Evolutionary conservation across 495 filamentous ascomycete genomes (phyloP), one percentile per base, ranked within the genome.

Genomic region (Platismatia glauca): DNA sequence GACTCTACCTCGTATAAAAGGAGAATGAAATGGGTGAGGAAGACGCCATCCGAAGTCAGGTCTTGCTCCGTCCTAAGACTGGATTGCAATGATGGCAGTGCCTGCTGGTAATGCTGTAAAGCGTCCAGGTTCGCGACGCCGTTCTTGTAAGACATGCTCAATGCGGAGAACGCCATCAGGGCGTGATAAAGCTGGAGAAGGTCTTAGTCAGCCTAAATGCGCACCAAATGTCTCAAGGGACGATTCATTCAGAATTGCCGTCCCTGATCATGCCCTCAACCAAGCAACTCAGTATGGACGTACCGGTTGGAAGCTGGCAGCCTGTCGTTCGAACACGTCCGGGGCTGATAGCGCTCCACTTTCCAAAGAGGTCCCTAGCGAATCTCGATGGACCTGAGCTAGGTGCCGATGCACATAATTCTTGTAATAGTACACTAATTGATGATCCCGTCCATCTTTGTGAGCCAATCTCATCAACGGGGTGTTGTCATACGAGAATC

Each of bases 21-120:
- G 7, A 85, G 74, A n/a, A 85, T 68, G 68, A 85, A 84, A 65
- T 86, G 82, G 0, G 81, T 81, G 4, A 86, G 70, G 55, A 84
- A 82, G 3, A 78, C 72, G 20, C 81, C 82, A 68, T 85, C 80
- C 0, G 82, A 84, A 35, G 78, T 75, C 29, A 83, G 75, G 64
- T 84, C 80, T 29, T 79, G 70, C 44, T 74, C 72, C 55, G 71
- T 76, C 12, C 72, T 75, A 7, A 82, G 68, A 50, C 72, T 79
- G 38, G 62, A 72, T 55, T 82, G 79, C 7, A 82, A 71, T 8
- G 77, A 75, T 20, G 79, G 74, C 33, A 82, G 76, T 0, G 79
- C 79, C 63, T 81, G 75, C 41, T 83, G 78, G 63, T 84, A 84
- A 63, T 85, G 81, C 62, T 82, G 78, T 53, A 82, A 65, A 16